phyloP scores from a whole-genome alignment of 176 grass and related monocot species.

The Carex littledalei region DNA sequence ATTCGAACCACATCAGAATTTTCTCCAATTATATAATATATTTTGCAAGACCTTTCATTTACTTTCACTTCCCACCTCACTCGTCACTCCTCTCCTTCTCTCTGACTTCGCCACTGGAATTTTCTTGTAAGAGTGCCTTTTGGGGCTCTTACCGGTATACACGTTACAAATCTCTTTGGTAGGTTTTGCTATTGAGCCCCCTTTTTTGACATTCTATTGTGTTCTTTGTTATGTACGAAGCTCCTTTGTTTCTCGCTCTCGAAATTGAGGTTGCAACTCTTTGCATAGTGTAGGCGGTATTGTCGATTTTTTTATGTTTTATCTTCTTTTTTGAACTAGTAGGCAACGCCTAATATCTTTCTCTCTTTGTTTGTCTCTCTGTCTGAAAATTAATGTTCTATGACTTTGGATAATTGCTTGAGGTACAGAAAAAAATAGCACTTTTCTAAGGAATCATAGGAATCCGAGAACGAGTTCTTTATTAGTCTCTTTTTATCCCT shows the following conservation, averaged over 20 bases:
- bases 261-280: not conserved
- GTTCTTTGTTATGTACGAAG: not conserved
- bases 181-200: not conserved
- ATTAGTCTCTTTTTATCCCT: not conserved
- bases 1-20: not conserved
- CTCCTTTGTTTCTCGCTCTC: not conserved
- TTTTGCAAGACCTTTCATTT: not conserved
- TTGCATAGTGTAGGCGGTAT: not conserved
- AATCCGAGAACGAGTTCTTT: not conserved
- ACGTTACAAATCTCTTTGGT: not conserved
- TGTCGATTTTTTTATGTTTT: not conserved
- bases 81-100: not conserved
- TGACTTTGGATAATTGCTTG: not conserved
- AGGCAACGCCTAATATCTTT: no score
- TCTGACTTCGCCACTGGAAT: conserved; percentile 9
- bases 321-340: not conserved
- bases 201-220: not conserved
- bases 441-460: not conserved
- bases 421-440: not conserved
- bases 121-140: not conserved
- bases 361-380: not conserved
- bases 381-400: not conserved
- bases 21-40: not conserved
- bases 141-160: not conserved
- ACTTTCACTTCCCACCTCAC: conserved; percentile 8